These are phyloP conservation scores for Aspergillus pseudotamarii DNA, from an alignment of 2,329 filamentous ascomycete genomes.

Conservation along the genomic window DNA sequence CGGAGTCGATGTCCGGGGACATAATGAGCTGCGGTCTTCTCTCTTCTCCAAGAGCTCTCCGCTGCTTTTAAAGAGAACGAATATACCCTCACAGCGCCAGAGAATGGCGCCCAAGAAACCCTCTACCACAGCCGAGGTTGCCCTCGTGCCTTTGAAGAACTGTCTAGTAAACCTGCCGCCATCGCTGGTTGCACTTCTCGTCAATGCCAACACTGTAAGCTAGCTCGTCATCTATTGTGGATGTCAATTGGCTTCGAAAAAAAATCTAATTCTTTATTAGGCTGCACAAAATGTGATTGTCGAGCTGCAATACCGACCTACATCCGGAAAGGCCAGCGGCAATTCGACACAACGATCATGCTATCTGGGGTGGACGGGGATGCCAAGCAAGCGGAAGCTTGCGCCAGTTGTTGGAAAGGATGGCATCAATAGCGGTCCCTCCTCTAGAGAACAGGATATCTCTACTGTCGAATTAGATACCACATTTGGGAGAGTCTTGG, in stretches of 20 bases:
- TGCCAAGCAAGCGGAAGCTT: slow-evolving; percentile 86
- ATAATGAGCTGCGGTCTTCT: slow-evolving; percentile 27
- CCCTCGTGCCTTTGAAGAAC: slow-evolving; percentile 84
- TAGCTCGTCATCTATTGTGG: slow-evolving; percentile 15
- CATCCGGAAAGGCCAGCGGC: slow-evolving; percentile 54
- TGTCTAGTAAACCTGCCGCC: slow-evolving; percentile 92
- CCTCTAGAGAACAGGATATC: slow-evolving; percentile 71
- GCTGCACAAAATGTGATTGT: slow-evolving; percentile 94
- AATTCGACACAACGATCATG: slow-evolving; percentile 66
- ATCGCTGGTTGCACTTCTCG: slow-evolving; percentile 78
- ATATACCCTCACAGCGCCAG: slow-evolving; percentile 21
- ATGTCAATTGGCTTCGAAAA: slow-evolving; percentile 16
- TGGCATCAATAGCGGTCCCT: slow-evolving; percentile 64
- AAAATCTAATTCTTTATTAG: slow-evolving; percentile 47
- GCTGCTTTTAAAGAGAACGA: slow-evolving; percentile 15
- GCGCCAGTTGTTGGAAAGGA: slow-evolving; percentile 74
- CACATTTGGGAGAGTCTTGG: slow-evolving; percentile 75
- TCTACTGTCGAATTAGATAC: slow-evolving; percentile 83
- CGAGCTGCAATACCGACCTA: slow-evolving; percentile 77
- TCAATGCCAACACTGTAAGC: slow-evolving; percentile 86
- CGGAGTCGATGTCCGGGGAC: slow-evolving; percentile 30
- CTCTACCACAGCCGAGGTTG: slow-evolving; percentile 76
- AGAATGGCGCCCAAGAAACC: slow-evolving; percentile 52
- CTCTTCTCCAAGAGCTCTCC: slow-evolving; percentile 12
- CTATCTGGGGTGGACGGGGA: slow-evolving; percentile 95